phyloP scores from a whole-genome alignment of 2,329 filamentous ascomycete genomes.

The Nothopassalora personata region DNA sequence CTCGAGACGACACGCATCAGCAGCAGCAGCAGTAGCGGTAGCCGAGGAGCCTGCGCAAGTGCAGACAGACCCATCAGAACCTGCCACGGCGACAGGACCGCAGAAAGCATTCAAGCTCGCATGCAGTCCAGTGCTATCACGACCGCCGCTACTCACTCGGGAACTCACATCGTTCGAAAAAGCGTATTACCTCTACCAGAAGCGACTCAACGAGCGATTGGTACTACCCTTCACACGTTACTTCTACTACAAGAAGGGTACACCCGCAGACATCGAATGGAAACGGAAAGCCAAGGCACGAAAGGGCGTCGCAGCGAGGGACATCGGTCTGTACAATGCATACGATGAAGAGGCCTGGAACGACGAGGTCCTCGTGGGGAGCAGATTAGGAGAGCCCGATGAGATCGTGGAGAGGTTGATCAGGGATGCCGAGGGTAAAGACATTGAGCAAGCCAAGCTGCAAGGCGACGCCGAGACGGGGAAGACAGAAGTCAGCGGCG shows the following conservation, averaged over 20 bases:
- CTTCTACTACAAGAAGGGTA: conserved; percentile 93
- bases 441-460: conserved; percentile 46
- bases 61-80: conserved; percentile 29
- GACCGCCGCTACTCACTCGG: conserved; percentile 80
- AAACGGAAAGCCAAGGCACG: conserved; percentile 76
- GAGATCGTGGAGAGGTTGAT: conserved; percentile 64
- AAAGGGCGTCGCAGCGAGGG: conserved; percentile 65
- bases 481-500: conserved; percentile 41
- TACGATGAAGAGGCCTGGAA: conserved; percentile 75
- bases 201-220: conserved; percentile 88
- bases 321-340: conserved; percentile 79
- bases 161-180: conserved; percentile 83
- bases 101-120: conserved; percentile 42
- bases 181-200: conserved; percentile 94
- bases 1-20: conserved; percentile 32
- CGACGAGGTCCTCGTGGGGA: conserved; percentile 78
- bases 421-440: conserved; percentile 61
- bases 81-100: conserved; percentile 45
- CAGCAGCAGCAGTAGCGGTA: conserved; percentile 30
- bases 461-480: conserved; percentile 38
- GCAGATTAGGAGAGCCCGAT: conserved; percentile 59
- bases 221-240: conserved; percentile 79
- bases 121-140: conserved; percentile 76
- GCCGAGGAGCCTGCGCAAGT: conserved; percentile 20
- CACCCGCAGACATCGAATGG: conserved; percentile 80